These are phyloP conservation scores for Canavalia gladiata DNA, from an alignment of 306 rosid species.

Conservation along the genomic window DNA sequence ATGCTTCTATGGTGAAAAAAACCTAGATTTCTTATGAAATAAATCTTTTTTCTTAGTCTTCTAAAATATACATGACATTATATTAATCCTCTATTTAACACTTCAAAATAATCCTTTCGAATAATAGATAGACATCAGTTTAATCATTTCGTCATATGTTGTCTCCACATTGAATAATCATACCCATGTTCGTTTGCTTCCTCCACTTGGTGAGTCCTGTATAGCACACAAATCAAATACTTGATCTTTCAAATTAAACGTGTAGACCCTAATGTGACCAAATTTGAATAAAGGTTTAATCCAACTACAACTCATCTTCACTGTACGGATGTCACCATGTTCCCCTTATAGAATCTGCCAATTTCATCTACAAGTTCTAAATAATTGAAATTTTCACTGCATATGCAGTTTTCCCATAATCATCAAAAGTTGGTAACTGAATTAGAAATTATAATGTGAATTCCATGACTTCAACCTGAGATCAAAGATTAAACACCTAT, in stretches of 20 bases:
- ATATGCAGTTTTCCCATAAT: too few species aligned
- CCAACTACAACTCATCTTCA: conserved; percentile 43
- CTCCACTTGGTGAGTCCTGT: background rate
- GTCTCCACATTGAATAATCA: conserved; percentile 17
- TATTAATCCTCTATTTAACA: background rate
- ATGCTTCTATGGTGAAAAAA: too few species aligned
- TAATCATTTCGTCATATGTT: background rate
- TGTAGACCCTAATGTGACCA: background rate
- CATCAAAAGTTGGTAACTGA: too few species aligned
- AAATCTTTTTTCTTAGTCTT: background rate
- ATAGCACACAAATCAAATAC: conserved; percentile 25
- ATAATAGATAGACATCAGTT: background rate
- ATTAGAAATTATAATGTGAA: too few species aligned
- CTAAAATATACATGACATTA: background rate
- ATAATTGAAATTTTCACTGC: background rate
- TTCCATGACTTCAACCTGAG: too few species aligned
- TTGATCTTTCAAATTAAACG: background rate
- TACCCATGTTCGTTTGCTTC: conserved; percentile 22
- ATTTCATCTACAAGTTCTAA: conserved; percentile 27
- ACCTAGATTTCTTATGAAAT: too few species aligned
- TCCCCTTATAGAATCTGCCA: conserved; percentile 19
- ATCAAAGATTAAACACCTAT: too few species aligned
- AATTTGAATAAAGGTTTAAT: background rate
- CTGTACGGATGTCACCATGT: conserved; percentile 38
- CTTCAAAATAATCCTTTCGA: background rate